phyloP scores from a whole-genome alignment of 2,329 filamentous ascomycete genomes.

The Epichloe scottii region DNA sequence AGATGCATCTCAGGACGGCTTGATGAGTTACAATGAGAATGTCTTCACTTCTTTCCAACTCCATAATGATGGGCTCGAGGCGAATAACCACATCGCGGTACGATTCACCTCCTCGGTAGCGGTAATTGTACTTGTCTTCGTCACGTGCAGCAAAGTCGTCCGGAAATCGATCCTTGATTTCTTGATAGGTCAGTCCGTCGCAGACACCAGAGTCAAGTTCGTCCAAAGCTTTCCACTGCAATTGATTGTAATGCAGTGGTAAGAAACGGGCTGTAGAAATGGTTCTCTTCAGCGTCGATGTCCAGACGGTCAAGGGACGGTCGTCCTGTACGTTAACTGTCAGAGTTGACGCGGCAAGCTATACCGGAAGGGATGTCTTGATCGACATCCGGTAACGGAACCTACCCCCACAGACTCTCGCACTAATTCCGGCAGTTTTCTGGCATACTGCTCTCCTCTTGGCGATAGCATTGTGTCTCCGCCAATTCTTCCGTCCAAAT shows the following conservation, averaged over 20 bases:
- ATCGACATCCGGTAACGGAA: constrained; percentile 9
- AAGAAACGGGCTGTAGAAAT: constrained; percentile 85
- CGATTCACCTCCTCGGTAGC: constrained; percentile 90
- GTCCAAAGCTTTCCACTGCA: constrained; percentile 97
- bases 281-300: constrained; percentile 59
- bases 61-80: constrained; percentile 98
- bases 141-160: constrained; percentile 93
- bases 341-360: background rate
- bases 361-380: background rate
- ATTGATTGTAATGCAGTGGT: constrained; percentile 71
- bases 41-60: constrained; percentile 88
- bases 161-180: constrained; percentile 83
- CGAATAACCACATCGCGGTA: constrained; percentile 95
- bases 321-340: constrained; percentile 33
- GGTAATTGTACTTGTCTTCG: constrained; percentile 99
- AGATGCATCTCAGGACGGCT: constrained; percentile 91
- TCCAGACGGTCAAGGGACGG: constrained; percentile 50
- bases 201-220: constrained; percentile 95
- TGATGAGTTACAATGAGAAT: constrained; percentile 98
- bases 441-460: constrained; percentile 78
- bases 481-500: constrained; percentile 80
- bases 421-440: constrained; percentile 72
- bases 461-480: constrained; percentile 80
- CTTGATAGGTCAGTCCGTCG: constrained; percentile 89
- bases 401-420: constrained; percentile 74